These are phyloP conservation scores for Hamamelis virginiana DNA, from an alignment of 164 flowering plant genomes.

Conservation along the genomic window DNA sequence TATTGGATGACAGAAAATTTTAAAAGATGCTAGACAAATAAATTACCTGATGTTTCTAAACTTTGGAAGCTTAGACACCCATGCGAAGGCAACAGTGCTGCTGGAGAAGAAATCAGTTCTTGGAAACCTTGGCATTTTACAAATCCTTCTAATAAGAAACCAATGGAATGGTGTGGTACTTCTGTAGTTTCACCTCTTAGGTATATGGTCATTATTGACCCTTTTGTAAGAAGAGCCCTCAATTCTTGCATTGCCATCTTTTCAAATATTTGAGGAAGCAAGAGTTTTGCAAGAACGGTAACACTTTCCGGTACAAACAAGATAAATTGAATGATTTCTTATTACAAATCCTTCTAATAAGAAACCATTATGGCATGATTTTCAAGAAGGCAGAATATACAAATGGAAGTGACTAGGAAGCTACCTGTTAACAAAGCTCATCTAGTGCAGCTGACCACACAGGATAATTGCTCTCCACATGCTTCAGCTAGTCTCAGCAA, in stretches of 20 bases:
- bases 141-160: conserved; percentile 75
- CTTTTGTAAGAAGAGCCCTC: conserved; percentile 69
- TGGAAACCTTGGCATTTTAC: conserved; percentile 43
- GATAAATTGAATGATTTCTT: background rate
- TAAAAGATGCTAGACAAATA: background rate
- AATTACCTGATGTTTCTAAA: conserved; percentile 51
- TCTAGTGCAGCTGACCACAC: no score
- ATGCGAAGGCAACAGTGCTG: conserved; percentile 51
- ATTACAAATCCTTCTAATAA: background rate
- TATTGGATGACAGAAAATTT: background rate
- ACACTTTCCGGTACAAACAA: conserved; percentile 67
- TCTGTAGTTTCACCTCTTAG: conserved; percentile 76
- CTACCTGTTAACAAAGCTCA: no score
- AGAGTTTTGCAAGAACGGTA: conserved; percentile 64
- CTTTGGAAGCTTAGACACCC: conserved; percentile 43
- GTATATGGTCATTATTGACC: conserved; percentile 64
- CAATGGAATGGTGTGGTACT: conserved; percentile 58
- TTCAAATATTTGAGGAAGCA: conserved; percentile 87
- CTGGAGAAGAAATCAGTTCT: conserved; percentile 68
- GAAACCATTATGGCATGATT: no score
- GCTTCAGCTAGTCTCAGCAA: no score
- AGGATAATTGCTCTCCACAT: no score
- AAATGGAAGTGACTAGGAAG: no score
- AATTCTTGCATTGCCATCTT: conserved; percentile 74
- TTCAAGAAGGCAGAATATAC: no score